Base-by-base conservation (phyloP, 2,329 filamentous ascomycete genomes). In the Endoconidiophora laricicola region DNA sequence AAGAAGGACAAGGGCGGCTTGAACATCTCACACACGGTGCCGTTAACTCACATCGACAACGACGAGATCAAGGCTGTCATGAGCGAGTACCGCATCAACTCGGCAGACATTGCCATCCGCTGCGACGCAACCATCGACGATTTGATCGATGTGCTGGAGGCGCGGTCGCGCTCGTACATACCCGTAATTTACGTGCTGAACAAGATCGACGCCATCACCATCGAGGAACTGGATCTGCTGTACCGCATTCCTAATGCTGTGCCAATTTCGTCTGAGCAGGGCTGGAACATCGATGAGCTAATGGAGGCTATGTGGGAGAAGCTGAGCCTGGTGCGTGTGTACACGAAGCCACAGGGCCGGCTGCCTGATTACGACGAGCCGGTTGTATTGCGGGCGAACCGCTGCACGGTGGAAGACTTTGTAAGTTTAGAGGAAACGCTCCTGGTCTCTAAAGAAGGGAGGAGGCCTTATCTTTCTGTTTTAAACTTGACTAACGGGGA, bases 1-100 rank as follows among this genome's bases (percentile, higher is more conserved):
- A 98, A 98, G 74, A 98, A 98, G 73, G 91, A 98, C 67, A 96
- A 96, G 69, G 91, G 91, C 58, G 91, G 91, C 36, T 79, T 98
- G 61, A 88, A 85, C 61, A 91, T 98, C 61, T 94, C 88, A n/a
- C 91, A 79, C 66, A 98, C 91, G 2, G 82, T 91, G 42, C 86
- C 88, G 4, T 71, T 98, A 58, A 83, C 83, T 22, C 86, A 98
- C 66, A 94, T 98, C 60, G 85, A 91, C 63, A 75, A 87, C 58
- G 91, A 94, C 61, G 91, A 98, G 70, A 94, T 98, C 72, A 93
- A 86, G 69, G 91, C 91, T 48, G 91, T 98, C 58, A 90, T 98
- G 86, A 79, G 75, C 67, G 91, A 98, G 66, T 98, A 98, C 67
- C 84, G 83, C 58, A 96, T 98, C 66, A 84, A 86, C 57, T 95